A percentile compares a stretch with the other conserved stretches of the same genome.
phyloP scores from a whole-genome alignment of 352 stramenopile genomes.

The Globisporangium solare region DNA sequence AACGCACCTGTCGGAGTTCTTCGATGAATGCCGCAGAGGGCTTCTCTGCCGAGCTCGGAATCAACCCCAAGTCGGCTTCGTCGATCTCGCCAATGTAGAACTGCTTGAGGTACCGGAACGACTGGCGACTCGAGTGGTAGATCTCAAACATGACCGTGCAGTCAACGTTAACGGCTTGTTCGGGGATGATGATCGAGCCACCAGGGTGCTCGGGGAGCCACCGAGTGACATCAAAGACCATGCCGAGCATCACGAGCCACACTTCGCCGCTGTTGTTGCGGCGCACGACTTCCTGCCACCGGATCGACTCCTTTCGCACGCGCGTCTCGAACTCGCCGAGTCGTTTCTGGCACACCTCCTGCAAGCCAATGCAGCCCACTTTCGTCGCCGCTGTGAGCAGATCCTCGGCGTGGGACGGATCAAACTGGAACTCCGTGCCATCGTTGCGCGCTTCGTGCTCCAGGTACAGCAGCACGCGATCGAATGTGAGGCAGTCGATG shows the following conservation, averaged over 20 bases:
- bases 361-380: slow-evolving; percentile 63
- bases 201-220: slow-evolving; percentile 87
- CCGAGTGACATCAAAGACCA: slow-evolving; percentile 86
- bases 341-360: slow-evolving; percentile 71
- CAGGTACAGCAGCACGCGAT: slow-evolving; percentile 86
- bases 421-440: slow-evolving; percentile 67
- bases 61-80: slow-evolving; percentile 43
- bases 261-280: slow-evolving; percentile 74
- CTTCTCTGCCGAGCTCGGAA: slow-evolving; percentile 43
- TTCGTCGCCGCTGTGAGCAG: slow-evolving; percentile 62
- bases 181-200: slow-evolving; percentile 76
- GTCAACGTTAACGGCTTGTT: slow-evolving; percentile 86
- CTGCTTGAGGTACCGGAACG: slow-evolving; percentile 88
- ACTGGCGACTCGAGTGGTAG: slow-evolving; percentile 89
- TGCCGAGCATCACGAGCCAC: slow-evolving; percentile 85
- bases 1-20: slow-evolving; percentile 54
- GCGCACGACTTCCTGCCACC: slow-evolving; percentile 71
- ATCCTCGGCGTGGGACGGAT: slow-evolving; percentile 70
- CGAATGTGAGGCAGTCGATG: slow-evolving; percentile 87
- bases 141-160: slow-evolving; percentile 91
- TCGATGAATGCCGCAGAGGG: slow-evolving; percentile 71
- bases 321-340: slow-evolving; percentile 80
- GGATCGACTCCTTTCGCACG: slow-evolving; percentile 75
- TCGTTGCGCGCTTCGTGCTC: slow-evolving; percentile 76
- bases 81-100: slow-evolving; percentile 89